Conservation (phyloP, 768 basidiomycete species). For the Boletus sp. region DNA sequence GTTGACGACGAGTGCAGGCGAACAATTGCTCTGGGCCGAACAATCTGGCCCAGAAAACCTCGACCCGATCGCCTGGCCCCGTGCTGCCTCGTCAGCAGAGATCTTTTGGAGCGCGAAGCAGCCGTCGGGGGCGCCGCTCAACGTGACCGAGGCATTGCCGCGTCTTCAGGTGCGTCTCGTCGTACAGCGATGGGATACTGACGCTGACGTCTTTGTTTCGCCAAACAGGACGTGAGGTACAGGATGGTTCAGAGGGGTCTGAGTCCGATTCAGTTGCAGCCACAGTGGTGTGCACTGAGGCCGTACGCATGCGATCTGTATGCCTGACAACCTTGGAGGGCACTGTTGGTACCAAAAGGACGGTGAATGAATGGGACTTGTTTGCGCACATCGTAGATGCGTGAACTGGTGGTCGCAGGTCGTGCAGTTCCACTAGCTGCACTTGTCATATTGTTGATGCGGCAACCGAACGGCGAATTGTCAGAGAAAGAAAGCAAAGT, state of each 20-base stretch:
- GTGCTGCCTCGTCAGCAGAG: conserved; percentile 47
- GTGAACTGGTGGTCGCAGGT: too few relatives aligned
- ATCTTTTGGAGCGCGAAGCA: conserved; percentile 51
- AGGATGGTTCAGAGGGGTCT: conserved; percentile 51
- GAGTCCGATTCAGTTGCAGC: conserved; percentile 50
- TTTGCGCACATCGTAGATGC: too few relatives aligned
- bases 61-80: conserved; percentile 48
- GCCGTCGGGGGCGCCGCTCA: conserved; percentile 35
- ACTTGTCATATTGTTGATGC: too few relatives aligned
- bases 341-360: background rate
- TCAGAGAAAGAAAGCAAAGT: too few relatives aligned
- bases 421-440: too few relatives aligned
- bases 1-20: conserved; percentile 20
- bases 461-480: too few relatives aligned
- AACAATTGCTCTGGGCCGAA: conserved; percentile 48
- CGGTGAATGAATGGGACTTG: background rate
- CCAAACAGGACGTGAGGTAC: conserved; percentile 40
- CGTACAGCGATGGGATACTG: background rate
- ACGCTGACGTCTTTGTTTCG: background rate
- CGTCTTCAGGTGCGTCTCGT: conserved; percentile 40
- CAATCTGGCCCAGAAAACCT: conserved; percentile 44
- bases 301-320: conserved; percentile 43
- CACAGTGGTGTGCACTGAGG: conserved; percentile 54
- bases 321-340: conserved; percentile 10
- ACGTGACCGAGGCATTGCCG: conserved; percentile 42